Conservation (phyloP, 1,139 yeast species). For the Scheffersomyces titani region DNA sequence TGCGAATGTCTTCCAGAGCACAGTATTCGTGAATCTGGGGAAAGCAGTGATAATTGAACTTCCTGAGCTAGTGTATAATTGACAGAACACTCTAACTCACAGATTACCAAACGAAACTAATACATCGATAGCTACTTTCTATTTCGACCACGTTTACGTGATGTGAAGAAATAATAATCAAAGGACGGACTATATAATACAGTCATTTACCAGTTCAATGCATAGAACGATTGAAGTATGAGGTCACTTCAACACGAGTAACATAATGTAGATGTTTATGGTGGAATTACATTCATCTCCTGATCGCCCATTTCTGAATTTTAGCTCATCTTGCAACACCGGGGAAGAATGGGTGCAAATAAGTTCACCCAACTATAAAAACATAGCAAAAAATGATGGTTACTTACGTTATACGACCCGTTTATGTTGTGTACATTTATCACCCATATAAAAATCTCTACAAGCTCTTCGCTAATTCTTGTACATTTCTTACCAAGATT, state of each 20-base stretch:
- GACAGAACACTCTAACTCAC: background rate
- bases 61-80: background rate
- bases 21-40: background rate
- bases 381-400: no score
- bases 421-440: background rate
- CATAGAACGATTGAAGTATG: no score
- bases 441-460: background rate
- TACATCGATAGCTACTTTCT: background rate
- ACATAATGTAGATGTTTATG: no score
- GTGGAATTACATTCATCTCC: no score
- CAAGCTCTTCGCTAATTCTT: background rate
- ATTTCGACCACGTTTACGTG: background rate
- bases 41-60: background rate
- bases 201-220: no score
- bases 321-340: no score
- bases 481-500: background rate
- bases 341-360: no score
- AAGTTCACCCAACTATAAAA: no score
- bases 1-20: background rate
- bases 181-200: no score
- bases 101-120: background rate
- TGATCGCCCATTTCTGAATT: no score
- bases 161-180: no score
- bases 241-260: no score
- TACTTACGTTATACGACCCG: background rate